A percentile compares a stretch with the other conserved stretches of the same genome.
These are phyloP conservation scores for Sporothrix variecibatus DNA, from an alignment of 2,329 filamentous ascomycete genomes.

Conservation along the genomic window DNA sequence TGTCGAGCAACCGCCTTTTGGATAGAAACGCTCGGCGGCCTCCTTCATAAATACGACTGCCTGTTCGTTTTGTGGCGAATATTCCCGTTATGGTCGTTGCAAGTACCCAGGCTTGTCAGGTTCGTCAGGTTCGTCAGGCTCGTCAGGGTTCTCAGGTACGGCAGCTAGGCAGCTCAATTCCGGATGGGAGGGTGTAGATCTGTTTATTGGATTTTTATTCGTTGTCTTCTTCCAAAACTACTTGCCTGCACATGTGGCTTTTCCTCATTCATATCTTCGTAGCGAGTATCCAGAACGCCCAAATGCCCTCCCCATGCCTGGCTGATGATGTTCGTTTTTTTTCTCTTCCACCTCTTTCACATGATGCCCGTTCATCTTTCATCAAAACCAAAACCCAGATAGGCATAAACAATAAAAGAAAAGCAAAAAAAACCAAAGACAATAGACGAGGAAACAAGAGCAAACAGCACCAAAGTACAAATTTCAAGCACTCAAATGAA, in stretches of 20 bases:
- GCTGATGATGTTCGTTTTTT: background rate
- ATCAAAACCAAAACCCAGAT: background rate
- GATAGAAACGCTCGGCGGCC: background rate
- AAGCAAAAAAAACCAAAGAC: background rate
- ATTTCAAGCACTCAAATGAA: background rate
- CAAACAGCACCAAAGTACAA: conserved; percentile 6
- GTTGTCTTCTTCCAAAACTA: background rate
- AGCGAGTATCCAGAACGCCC: background rate
- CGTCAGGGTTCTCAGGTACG: background rate
- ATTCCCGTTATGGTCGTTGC: background rate
- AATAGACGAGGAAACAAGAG: background rate
- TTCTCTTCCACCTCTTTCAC: background rate
- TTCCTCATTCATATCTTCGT: background rate
- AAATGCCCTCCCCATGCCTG: background rate
- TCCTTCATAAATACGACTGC: background rate
- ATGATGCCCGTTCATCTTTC: background rate
- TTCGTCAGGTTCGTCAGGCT: background rate
- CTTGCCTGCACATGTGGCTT: background rate
- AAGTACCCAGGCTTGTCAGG: background rate
- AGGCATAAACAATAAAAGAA: background rate
- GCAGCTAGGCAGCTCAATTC: background rate
- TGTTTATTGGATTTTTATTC: background rate
- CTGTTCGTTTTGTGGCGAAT: background rate
- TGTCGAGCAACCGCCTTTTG: background rate
- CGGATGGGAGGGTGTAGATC: background rate